A percentile compares a stretch with the other conserved stretches of the same genome.
Evolutionary conservation across 2,329 filamentous ascomycete genomes (phyloP).

Genomic region (Penicillium vulpinum): DNA sequence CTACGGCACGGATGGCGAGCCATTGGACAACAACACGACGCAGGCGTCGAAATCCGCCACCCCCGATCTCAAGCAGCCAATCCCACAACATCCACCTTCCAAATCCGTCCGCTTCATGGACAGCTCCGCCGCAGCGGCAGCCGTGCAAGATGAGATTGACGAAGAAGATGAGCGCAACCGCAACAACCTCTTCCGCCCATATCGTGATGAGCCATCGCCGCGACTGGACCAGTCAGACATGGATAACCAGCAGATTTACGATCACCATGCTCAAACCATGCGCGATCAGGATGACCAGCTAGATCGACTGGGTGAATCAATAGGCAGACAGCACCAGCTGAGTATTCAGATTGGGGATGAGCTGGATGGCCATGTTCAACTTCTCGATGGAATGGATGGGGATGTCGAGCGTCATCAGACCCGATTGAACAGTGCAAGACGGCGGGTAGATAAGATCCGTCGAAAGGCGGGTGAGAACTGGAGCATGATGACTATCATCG

Average conservation of each 20-base stretch:
- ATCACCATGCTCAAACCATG: slow-evolving; percentile 77
- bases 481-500: slow-evolving; percentile 79
- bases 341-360: slow-evolving; percentile 97
- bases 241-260: slow-evolving; percentile 81
- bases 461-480: slow-evolving; percentile 78
- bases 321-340: slow-evolving; percentile 84
- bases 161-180: slow-evolving; percentile 56
- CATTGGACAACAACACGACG: slow-evolving; percentile 63
- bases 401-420: slow-evolving; percentile 77
- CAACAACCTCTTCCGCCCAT: slow-evolving; percentile 59
- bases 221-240: slow-evolving; percentile 56
- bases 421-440: slow-evolving; percentile 72
- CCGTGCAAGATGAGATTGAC: slow-evolving; percentile 36
- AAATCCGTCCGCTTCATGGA: slow-evolving; percentile 90
- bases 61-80: slow-evolving; percentile 46
- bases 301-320: slow-evolving; percentile 81
- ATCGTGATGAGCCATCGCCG: slow-evolving; percentile 58
- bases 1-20: slow-evolving; percentile 59
- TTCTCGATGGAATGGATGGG: slow-evolving; percentile 86
- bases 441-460: slow-evolving; percentile 69
- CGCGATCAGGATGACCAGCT: slow-evolving; percentile 91
- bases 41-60: slow-evolving; percentile 44
- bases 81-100: slow-evolving; percentile 48
- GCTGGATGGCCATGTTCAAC: slow-evolving; percentile 81
- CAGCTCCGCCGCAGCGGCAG: slow-evolving; percentile 45